These are phyloP conservation scores for Dendrothele bispora DNA, from an alignment of 768 basidiomycete genomes.

Conservation along the genomic window DNA sequence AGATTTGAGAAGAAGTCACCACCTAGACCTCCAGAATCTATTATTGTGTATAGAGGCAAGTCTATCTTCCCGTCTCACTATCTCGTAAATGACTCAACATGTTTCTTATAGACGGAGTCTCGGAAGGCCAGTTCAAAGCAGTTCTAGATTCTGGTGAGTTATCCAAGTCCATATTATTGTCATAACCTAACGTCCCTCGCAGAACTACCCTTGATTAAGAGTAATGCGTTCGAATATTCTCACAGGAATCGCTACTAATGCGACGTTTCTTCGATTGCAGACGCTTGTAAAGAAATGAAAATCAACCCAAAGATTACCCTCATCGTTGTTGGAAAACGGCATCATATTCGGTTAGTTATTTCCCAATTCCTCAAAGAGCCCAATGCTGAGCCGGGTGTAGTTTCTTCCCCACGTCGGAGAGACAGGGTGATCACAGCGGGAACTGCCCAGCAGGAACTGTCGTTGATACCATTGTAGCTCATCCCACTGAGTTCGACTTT, in stretches of 20 bases:
- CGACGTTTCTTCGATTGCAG: too few relatives aligned
- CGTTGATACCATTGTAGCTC: constrained; percentile 66
- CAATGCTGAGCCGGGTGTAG: constrained; percentile 35
- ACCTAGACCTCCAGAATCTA: too few relatives aligned
- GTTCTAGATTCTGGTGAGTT: too few relatives aligned
- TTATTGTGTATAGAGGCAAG: too few relatives aligned
- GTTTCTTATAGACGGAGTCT: constrained; percentile 14
- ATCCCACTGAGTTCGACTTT: constrained; percentile 76
- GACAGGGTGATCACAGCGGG: constrained; percentile 62
- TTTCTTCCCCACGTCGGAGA: constrained; percentile 24
- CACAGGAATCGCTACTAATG: too few relatives aligned
- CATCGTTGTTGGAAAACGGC: constrained; percentile 54
- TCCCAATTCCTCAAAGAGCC: background rate
- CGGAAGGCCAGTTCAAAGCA: constrained; percentile 12
- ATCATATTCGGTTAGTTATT: constrained; percentile 25
- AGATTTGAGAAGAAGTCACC: too few relatives aligned
- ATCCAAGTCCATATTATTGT: too few relatives aligned
- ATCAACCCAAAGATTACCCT: constrained; percentile 51
- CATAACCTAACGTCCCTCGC: too few relatives aligned
- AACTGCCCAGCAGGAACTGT: constrained; percentile 82
- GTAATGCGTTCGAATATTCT: too few relatives aligned
- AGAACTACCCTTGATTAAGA: too few relatives aligned
- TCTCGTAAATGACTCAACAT: too few relatives aligned
- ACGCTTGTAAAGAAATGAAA: constrained; percentile 40
- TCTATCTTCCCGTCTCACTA: too few relatives aligned